These are phyloP conservation scores for Schizosaccharomyces osmophilus DNA, from an alignment of 805 yeast genomes.

Conservation along the genomic window DNA sequence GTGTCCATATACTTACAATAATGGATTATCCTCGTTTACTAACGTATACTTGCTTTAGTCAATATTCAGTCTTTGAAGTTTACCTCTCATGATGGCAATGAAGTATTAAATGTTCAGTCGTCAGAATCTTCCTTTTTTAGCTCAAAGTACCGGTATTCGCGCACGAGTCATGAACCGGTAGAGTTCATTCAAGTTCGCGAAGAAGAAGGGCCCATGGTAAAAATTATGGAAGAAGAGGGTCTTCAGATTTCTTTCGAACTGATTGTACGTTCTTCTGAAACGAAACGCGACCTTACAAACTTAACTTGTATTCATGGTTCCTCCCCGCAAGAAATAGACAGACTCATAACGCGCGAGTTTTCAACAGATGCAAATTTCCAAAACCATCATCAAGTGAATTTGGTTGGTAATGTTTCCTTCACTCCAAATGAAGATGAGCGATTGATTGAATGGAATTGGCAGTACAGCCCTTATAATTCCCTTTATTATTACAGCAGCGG, in stretches of 20 bases:
- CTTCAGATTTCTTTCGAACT: not conserved
- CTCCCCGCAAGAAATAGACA: not conserved
- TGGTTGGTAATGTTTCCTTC: not conserved
- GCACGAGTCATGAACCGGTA: not conserved
- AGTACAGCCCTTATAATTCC: not conserved
- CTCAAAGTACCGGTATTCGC: not conserved
- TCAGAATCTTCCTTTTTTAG: not conserved
- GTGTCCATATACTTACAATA: too few species aligned
- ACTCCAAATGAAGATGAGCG: too few species aligned
- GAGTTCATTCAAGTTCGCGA: not conserved
- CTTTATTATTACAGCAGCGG: not conserved
- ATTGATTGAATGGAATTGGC: not conserved
- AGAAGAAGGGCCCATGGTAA: not conserved
- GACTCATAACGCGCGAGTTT: not conserved
- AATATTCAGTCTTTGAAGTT: not conserved
- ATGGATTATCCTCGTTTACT: too few species aligned
- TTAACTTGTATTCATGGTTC: not conserved
- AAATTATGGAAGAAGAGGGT: not conserved
- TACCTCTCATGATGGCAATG: not conserved
- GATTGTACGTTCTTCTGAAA: not conserved
- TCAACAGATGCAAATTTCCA: not conserved
- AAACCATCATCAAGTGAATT: not conserved
- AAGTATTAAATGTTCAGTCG: not conserved
- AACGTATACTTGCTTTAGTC: not conserved
- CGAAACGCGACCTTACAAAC: not conserved